Base-by-base conservation (phyloP, 768 basidiomycete species). In the Termitomyces sp. region DNA sequence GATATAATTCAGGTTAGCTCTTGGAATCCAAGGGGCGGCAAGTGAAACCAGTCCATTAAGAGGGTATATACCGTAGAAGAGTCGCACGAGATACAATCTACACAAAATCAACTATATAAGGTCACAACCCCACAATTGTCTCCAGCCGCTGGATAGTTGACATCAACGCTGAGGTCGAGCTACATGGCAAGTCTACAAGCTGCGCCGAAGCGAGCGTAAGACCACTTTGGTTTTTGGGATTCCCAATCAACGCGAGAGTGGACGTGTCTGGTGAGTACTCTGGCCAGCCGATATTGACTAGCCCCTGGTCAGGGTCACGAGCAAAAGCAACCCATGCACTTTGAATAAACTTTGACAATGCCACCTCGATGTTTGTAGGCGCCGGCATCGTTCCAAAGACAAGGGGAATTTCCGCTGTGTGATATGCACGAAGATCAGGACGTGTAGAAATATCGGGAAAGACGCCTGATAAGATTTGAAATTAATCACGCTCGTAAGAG, bases 271-370 rank as follows among this genome's bases (percentile, higher is more conserved):
- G 53, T 41, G 62, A 50, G 43, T 63, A 68, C 49, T 31, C 17
- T 11, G 66, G 60, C 67, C 67, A 68, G 1, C 67, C 67, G 30
- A 57, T 50, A 15, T 57, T 47, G 28, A 37, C 23, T 48, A 73
- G 54, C 1, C 71, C 73, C 1, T 68, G 50, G 11, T 42, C 43
- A 2, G 74, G 75, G 57, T 75, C 67, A 19, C 70, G 66, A 14
- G 74, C 74, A 55, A 77, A 77, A 7, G 69, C 64, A 8, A 73
- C 72, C 75, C 74, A 77, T 0, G 71, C 71, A 8, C 64, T 58
- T 59, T 74, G 73, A 1, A 74, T 60, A 50, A 67, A 70, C 48
- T 60, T 64, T 1, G 74, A 75, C 9, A 75, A 65, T 0, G 64
- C 66, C 8, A 70, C 10, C 21, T 59, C n/a, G 62, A 47, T 5